phyloP scores from a whole-genome alignment of 371 early-diverging fungal species.

The Encephalitozoon intestinalis region DNA sequence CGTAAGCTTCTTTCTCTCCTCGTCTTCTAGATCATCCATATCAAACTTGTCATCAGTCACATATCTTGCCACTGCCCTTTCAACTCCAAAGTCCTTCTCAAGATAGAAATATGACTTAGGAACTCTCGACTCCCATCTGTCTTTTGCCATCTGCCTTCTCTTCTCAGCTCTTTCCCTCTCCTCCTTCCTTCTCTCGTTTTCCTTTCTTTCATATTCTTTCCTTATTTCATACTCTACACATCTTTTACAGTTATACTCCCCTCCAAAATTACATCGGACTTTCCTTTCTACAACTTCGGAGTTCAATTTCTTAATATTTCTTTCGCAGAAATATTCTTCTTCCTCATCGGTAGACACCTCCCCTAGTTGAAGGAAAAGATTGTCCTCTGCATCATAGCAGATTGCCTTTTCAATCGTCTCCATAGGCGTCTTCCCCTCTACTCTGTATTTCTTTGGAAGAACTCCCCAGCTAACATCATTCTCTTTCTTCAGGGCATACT shows the following conservation, averaged over 20 bases:
- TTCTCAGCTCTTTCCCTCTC: slow-evolving; percentile 10
- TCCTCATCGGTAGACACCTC: slow-evolving; percentile 34
- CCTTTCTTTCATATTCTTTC: slow-evolving; percentile 17
- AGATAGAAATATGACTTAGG: background rate
- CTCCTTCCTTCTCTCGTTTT: background rate
- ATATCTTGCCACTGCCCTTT: background rate
- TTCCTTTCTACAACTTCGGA: background rate
- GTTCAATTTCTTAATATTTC: slow-evolving; percentile 8
- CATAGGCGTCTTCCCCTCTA: background rate
- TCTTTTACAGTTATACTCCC: slow-evolving; percentile 6
- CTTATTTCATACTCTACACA: slow-evolving; percentile 32
- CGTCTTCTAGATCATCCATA: slow-evolving; percentile 24
- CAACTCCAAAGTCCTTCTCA: slow-evolving; percentile 32
- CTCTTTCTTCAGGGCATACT: background rate
- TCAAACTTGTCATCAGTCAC: slow-evolving; percentile 37
- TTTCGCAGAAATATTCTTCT: slow-evolving; percentile 21
- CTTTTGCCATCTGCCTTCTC: background rate
- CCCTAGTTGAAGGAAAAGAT: slow-evolving; percentile 4
- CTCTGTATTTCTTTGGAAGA: slow-evolving; percentile 8
- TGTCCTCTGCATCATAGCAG: background rate
- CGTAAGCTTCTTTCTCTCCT: slow-evolving; percentile 3
- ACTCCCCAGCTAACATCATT: slow-evolving; percentile 7
- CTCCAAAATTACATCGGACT: slow-evolving; percentile 23
- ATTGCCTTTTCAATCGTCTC: slow-evolving; percentile 7
- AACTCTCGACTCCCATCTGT: background rate